These are phyloP conservation scores for Colletotrichum zoysiae DNA, from an alignment of 2,329 filamentous ascomycete species.

Conservation along the genomic window DNA sequence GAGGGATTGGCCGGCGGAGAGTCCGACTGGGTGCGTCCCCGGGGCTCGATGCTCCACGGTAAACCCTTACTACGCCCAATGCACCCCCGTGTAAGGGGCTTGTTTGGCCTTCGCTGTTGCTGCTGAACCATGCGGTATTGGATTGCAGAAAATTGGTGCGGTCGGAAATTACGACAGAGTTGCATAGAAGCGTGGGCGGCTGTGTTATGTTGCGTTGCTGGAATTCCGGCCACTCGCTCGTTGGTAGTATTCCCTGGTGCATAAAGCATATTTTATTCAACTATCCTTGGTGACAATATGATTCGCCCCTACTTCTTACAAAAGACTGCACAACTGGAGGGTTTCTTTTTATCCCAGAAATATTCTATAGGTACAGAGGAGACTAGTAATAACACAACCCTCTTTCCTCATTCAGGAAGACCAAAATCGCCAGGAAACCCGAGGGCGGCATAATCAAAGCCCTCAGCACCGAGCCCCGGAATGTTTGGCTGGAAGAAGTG, in stretches of 20 bases:
- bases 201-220: background rate
- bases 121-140: background rate
- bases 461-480: no score
- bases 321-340: no score
- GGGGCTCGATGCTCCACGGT: conserved; percentile 21
- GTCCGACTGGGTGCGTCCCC: conserved; percentile 21
- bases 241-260: background rate
- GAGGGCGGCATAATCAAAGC: no score
- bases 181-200: conserved; percentile 1
- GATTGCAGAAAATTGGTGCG: background rate
- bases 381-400: no score
- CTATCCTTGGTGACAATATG: no score
- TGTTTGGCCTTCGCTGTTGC: background rate
- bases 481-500: no score
- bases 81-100: conserved; percentile 10
- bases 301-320: background rate
- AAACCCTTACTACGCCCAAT: conserved; percentile 34
- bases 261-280: background rate
- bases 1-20: conserved; percentile 2
- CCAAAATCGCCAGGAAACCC: no score
- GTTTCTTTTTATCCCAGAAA: no score
- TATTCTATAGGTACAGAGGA: no score
- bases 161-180: background rate
- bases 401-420: no score
- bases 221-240: background rate